phyloP scores from a whole-genome alignment of 805 yeast species.

The Jamesozyma spencerorum region DNA sequence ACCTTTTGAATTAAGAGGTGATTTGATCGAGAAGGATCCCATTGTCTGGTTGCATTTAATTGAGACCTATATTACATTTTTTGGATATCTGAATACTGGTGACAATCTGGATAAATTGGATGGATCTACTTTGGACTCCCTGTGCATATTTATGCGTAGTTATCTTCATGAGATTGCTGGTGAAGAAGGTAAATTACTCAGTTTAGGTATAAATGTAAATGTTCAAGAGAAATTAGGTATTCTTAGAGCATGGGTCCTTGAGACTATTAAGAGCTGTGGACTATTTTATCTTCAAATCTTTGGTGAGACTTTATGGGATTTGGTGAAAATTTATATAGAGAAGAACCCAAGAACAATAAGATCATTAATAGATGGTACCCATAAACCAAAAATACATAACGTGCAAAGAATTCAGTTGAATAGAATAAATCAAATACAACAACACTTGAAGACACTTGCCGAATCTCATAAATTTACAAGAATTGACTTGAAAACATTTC shows the following conservation, averaged over 20 bases:
- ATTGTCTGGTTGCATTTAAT: slow-evolving; percentile 72
- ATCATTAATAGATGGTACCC: slow-evolving; percentile 45
- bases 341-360: slow-evolving; percentile 39
- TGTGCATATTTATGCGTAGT: slow-evolving; percentile 46
- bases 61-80: slow-evolving; percentile 50
- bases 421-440: slow-evolving; percentile 39
- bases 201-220: slow-evolving; percentile 66
- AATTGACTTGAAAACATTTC: slow-evolving; percentile 39
- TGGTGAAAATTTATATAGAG: slow-evolving; percentile 44
- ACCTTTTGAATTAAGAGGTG: slow-evolving; percentile 63
- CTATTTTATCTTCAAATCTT: slow-evolving; percentile 46
- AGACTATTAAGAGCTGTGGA: slow-evolving; percentile 43
- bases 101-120: slow-evolving; percentile 35
- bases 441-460: slow-evolving; percentile 40
- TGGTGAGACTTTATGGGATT: slow-evolving; percentile 58
- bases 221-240: slow-evolving; percentile 44
- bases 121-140: slow-evolving; percentile 49
- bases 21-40: slow-evolving; percentile 75
- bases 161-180: slow-evolving; percentile 53
- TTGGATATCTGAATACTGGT: slow-evolving; percentile 32
- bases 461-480: slow-evolving; percentile 38
- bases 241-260: slow-evolving; percentile 43
- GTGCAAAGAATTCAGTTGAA: slow-evolving; percentile 28
- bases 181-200: slow-evolving; percentile 51
- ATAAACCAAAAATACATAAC: slow-evolving; percentile 21